Conservation (phyloP, 202 grass and related monocot genomes). For the Setaria viridis region DNA sequence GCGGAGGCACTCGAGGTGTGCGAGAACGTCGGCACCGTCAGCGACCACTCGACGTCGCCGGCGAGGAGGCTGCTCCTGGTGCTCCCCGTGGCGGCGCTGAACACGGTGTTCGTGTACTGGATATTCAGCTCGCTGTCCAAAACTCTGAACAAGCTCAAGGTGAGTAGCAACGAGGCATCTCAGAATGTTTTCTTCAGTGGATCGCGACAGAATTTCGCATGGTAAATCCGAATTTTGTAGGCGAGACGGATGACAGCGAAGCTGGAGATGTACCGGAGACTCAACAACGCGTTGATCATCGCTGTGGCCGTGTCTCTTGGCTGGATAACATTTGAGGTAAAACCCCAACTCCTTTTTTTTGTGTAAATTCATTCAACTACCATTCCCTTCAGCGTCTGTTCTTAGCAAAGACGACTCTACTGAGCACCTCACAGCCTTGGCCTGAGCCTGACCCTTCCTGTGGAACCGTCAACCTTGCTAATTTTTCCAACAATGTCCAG, state of each 20-base stretch:
- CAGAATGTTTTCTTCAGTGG: no score
- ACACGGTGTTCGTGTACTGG: constrained; percentile 81
- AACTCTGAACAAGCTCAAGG: constrained; percentile 78
- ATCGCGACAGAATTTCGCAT: background rate
- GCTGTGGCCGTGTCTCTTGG: constrained; percentile 65
- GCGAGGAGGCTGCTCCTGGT: constrained; percentile 61
- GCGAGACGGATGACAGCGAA: constrained; percentile 67
- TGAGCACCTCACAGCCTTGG: background rate
- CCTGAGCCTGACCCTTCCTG: background rate
- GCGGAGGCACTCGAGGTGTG: constrained; percentile 65
- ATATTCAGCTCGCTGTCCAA: constrained; percentile 71
- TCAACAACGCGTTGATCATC: constrained; percentile 65
- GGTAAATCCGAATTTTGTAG: constrained; percentile 24
- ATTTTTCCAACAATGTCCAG: background rate
- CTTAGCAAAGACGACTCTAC: background rate
- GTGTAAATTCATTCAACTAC: background rate
- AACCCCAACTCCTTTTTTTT: background rate
- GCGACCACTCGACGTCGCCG: constrained; percentile 71
- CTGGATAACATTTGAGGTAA: constrained; percentile 87
- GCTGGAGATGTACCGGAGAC: constrained; percentile 77
- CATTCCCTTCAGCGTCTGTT: constrained; percentile 2
- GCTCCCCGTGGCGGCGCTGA: constrained; percentile 60
- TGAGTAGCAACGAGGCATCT: background rate
- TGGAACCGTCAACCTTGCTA: background rate
- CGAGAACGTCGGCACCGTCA: constrained; percentile 79